Conservation (phyloP, 2,329 filamentous ascomycete species). For the Nigrospora sphaerica region DNA sequence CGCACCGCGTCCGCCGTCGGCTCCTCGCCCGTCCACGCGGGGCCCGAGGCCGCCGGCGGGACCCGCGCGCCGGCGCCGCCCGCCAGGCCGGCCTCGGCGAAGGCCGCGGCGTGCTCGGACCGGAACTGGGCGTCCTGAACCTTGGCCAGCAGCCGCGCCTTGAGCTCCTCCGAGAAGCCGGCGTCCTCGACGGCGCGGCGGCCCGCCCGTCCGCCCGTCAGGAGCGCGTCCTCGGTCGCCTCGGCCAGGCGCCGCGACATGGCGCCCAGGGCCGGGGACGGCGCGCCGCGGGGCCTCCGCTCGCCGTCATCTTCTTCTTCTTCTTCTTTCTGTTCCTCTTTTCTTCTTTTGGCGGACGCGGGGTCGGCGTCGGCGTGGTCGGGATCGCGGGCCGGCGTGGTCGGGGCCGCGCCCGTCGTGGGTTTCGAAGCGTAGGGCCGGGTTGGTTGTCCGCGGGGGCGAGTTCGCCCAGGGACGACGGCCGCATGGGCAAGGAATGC, state of each 20-base stretch:
- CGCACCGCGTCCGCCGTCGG: conserved; percentile 66
- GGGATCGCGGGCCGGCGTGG: too few species aligned
- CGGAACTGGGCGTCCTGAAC: conserved; percentile 48
- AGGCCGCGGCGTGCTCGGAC: conserved; percentile 39
- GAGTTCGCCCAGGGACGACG: too few species aligned
- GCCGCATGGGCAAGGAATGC: too few species aligned
- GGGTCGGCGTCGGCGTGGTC: too few species aligned
- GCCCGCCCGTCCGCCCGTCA: conserved; percentile 53
- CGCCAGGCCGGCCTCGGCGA: conserved; percentile 40
- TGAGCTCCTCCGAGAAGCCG: conserved; percentile 58
- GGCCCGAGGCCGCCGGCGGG: conserved; percentile 53
- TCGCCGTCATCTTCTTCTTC: too few species aligned
- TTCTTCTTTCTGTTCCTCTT: too few species aligned
- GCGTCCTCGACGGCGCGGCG: conserved; percentile 53
- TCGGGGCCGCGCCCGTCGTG: too few species aligned
- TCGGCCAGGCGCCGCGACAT: conserved; percentile 53
- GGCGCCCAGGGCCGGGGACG: conserved; percentile 23
- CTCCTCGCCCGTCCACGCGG: conserved; percentile 76
- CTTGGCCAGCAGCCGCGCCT: conserved; percentile 48
- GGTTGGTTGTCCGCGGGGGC: too few species aligned
- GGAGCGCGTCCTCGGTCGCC: conserved; percentile 55
- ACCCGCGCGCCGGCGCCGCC: conserved; percentile 58
- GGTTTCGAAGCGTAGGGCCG: too few species aligned
- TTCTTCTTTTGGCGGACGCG: too few species aligned
- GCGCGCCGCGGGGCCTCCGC: too few species aligned